Evolutionary conservation across 495 filamentous ascomycete genomes (phyloP).

Genomic region (Lindgomyces ingoldianus): DNA sequence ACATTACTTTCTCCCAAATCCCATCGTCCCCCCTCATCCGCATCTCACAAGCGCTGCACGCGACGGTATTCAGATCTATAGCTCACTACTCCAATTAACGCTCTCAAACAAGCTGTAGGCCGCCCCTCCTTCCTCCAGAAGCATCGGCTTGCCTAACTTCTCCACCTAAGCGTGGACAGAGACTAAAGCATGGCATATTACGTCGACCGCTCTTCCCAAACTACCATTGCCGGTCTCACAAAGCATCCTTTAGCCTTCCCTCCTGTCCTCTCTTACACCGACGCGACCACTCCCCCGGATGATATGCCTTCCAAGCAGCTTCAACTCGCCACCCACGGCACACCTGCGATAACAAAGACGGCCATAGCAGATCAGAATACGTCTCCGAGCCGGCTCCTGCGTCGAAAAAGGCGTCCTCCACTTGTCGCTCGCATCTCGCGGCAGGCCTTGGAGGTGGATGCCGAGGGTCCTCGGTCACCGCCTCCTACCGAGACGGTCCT

Average conservation of each 20-base stretch:
- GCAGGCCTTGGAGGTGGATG: constrained; percentile 3
- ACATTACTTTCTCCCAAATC: too few species aligned
- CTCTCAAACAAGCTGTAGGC: too few species aligned
- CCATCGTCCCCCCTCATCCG: too few species aligned
- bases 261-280: constrained; percentile 6
- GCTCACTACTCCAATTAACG: too few species aligned
- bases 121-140: neutral
- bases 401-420: constrained; percentile 8
- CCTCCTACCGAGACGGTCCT: constrained; percentile 10
- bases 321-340: neutral
- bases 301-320: constrained; percentile 20
- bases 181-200: constrained; percentile 11
- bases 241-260: constrained; percentile 16
- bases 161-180: neutral
- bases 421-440: constrained; percentile 23
- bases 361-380: neutral
- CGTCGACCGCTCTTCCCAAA: constrained; percentile 21
- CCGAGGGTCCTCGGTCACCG: constrained; percentile 10
- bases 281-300: constrained; percentile 12
- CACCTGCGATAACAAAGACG: neutral
- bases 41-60: too few species aligned
- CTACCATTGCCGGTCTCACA: constrained; percentile 17
- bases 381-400: constrained; percentile 11
- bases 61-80: too few species aligned
- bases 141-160: neutral